Evolutionary conservation across 2,329 filamentous ascomycete species (phyloP), one percentile per base, ranked within the genome.

Genomic region (Metarhizium album): DNA sequence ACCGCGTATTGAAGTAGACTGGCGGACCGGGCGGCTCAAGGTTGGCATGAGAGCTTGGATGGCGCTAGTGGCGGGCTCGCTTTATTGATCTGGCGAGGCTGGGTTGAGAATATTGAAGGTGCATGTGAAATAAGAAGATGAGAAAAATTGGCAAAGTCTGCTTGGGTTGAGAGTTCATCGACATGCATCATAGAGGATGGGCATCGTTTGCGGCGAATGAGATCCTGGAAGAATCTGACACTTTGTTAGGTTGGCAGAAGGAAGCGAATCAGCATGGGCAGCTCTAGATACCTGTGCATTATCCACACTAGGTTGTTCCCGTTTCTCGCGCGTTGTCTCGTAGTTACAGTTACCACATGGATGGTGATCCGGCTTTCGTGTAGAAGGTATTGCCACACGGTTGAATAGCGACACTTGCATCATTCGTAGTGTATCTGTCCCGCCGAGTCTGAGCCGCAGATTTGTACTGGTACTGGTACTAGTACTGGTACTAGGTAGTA

Each of bases 1-100:
- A 97, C 56, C 76, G 83, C 48, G 90, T 96, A 40, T 67, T 88
- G 62, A 84, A 82, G 70, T 87, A 73, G 53, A 52, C n/a, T 7
- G 18, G 23, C 22, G 22, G 20, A 33, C 11, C n/a, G 35, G 20
- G 18, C 23, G 23, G 35, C 6, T 22, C 24, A 51, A 35, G 18
- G 14, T 27, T 8, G n/a, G n/a, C n/a, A n/a, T n/a, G n/a, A n/a
- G n/a, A n/a, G n/a, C n/a, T n/a, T n/a, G n/a, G n/a, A n/a, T n/a
- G n/a, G n/a, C n/a, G n/a, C n/a, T n/a, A 29, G 11, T 29, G 27
- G 27, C 27, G 11, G 6, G 27, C 7, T 29, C 7, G 27, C 7
- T 29, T 6, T 8, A 29, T 6, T 9, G 7, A 29, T 35, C 14
- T 24, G 35, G 16, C 13, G 8, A 37, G 16, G n/a, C 45, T 35